Base-by-base conservation (phyloP, 2,329 filamentous ascomycete genomes). In the Penicillium glabrum region DNA sequence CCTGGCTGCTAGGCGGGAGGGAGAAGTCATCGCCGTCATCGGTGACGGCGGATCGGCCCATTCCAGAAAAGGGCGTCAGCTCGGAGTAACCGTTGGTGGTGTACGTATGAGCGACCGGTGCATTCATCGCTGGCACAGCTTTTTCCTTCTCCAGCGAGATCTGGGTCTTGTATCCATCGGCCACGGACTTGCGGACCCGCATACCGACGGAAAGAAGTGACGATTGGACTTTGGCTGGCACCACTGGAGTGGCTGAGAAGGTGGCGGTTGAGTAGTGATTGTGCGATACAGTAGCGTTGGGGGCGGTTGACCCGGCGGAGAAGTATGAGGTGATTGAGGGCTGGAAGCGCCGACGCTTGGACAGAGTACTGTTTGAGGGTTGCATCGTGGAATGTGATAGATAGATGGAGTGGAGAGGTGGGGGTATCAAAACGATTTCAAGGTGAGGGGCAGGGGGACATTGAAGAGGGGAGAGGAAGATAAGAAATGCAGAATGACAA, bases 121-220 rank as follows among this genome's bases (percentile, higher is more conserved):
- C 44, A 10, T 51, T 50, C 9, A 50, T 51, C 37, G 53, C 49
- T 31, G 59, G n/a, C 35, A 51, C 31, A 8, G 52, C 41, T 44
- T 66, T 67, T 19, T 66, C 61, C 23, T 60, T 55, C 37, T 63
- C 61, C 67, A 66, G 75, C 61, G 68, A 66, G 44, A 59, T 63
- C 51, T 67, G 68, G 29, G 90, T 96, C 79, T 96, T 96, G 82
- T 97, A 97, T 58, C 93, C 93, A 72, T 97, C 93, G 0, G 91
- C 89, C 8, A 98, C 89, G 11, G 90, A 90, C 78, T 98, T 98
- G 71, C 93, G 89, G 50, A 98, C 84, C 24, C 93, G 88, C 92
- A 97, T 97, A 67, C 93, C 93, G 62, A 98, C 93, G 67, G 84
- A 90, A 43, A 97, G 81, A n/a, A 98, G 86, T 60, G 89, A 89